phyloP scores from a whole-genome alignment of 148 eudicot genomes.

The Rhododendron ferrugineum region DNA sequence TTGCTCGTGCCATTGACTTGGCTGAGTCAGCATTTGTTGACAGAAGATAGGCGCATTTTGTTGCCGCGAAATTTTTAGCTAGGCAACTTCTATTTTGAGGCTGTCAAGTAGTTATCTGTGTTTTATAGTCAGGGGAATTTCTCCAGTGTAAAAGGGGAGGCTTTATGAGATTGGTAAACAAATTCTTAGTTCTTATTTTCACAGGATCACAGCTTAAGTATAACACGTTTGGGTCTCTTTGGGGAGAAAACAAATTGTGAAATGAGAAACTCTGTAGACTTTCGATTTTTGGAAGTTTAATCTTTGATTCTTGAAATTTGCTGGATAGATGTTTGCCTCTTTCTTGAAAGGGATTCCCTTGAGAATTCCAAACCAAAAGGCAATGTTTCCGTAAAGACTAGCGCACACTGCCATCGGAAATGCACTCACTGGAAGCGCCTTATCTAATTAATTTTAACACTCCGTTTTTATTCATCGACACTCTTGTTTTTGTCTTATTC shows the following conservation, averaged over 20 bases:
- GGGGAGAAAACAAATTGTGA: background rate
- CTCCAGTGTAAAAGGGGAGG: background rate
- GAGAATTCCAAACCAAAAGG: background rate
- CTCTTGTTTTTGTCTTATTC: no score
- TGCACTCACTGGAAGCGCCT: background rate
- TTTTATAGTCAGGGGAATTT: background rate
- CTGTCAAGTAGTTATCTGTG: background rate
- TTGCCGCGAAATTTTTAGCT: background rate
- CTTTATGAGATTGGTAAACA: background rate
- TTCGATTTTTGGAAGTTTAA: background rate
- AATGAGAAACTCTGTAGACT: background rate
- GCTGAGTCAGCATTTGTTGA: conserved; percentile 74
- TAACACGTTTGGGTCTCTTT: background rate
- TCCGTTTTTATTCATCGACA: no score
- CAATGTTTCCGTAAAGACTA: background rate
- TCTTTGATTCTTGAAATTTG: background rate
- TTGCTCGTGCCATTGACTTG: conserved; percentile 81
- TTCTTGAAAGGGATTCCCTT: background rate
- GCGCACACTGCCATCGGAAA: background rate
- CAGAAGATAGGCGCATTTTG: background rate
- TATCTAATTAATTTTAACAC: no score
- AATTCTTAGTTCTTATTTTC: background rate
- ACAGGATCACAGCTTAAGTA: background rate
- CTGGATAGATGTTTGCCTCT: background rate
- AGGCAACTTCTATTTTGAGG: background rate